Evolutionary conservation across 192 early-diverging fungal species (phyloP), one percentile per base, ranked within the genome.

Genomic region (Phlyctochytrium bullatum): DNA sequence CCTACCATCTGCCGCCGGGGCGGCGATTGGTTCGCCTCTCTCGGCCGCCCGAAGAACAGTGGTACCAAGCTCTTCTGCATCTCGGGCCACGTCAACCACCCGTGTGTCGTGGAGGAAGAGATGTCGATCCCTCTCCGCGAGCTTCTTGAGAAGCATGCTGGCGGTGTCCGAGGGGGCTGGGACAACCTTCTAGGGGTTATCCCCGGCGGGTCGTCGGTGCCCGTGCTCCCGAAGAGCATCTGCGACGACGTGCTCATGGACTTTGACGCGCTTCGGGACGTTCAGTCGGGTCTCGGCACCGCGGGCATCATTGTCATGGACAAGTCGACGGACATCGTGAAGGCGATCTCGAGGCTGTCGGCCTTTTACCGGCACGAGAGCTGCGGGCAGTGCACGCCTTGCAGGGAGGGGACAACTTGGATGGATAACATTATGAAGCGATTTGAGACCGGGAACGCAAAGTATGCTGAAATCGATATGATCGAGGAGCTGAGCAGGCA

Each of bases 301-400:
- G 96, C 93, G 2, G 96, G 93, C 34, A 92, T 98, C 27, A 96
- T 98, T 76, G 96, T 98, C 52, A 96, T 98, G 94, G 94, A 98
- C 81, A 98, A 97, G 84, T 91, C 89, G 67, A 94, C 92, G 33
- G 97, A 99, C 74, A 90, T 96, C 40, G 92, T 99, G 1, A 71
- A 81, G 36, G 95, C 93, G 62, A 99, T 99, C 74, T 89, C 93
- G 4, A 89, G 97, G 25, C 84, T 97, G 59, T 78, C 90, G 54
- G 89, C 90, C 23, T 99, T 99, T 78, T 99, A 97, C 83, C 87
- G 92, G 77, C 97, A 99, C 80, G 97, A 99, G 80, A 89, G 86
- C 57, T 99, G 97, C 67, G 97, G 97, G 71, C 97, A 99, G 83
- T 99, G 97, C 80, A 99, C 97, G 51, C 97, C 97, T 14, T 99